Percentiles rank a stretch among this genome's conserved stretches.
Conservation (phyloP, 164 flowering plant genomes). For the Nelumbo lutea region DNA sequence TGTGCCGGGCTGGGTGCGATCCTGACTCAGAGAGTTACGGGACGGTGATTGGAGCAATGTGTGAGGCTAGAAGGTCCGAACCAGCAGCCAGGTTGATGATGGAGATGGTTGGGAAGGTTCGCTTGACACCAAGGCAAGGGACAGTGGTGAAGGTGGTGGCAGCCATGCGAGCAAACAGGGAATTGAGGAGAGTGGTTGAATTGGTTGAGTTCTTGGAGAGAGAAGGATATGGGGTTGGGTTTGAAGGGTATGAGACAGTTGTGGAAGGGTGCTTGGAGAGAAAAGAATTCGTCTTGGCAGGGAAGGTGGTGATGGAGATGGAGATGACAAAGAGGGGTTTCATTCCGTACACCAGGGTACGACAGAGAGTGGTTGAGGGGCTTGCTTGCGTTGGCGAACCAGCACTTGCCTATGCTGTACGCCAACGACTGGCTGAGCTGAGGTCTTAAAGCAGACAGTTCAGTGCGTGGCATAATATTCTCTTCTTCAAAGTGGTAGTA, state of each 20-base stretch:
- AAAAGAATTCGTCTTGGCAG: constrained; percentile 53
- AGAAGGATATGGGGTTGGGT: constrained; percentile 40
- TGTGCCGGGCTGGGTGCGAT: constrained; percentile 51
- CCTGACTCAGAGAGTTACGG: constrained; percentile 68
- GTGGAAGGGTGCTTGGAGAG: constrained; percentile 68
- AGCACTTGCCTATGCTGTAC: constrained; percentile 53
- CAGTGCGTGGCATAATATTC: no score
- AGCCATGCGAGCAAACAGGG: constrained; percentile 51
- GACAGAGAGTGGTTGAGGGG: constrained; percentile 71
- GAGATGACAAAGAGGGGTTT: constrained; percentile 68
- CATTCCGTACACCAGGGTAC: constrained; percentile 53
- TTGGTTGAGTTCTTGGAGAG: constrained; percentile 58
- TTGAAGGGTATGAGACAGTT: constrained; percentile 53
- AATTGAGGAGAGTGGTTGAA: constrained; percentile 52
- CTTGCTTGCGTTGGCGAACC: constrained; percentile 45
- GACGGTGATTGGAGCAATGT: constrained; percentile 38
- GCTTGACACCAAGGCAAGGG: constrained; percentile 54
- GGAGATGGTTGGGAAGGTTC: constrained; percentile 55
- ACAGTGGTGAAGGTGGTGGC: constrained; percentile 35
- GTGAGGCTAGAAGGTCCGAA: constrained; percentile 27
- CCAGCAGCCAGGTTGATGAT: constrained; percentile 43
- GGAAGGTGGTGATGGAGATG: constrained; percentile 50
- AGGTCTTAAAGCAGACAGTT: constrained; percentile 28
- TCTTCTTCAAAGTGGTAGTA: no score
- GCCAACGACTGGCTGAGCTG: constrained; percentile 49